phyloP scores from a whole-genome alignment of 192 early-diverging fungal genomes.

The Piromyces sp. region DNA sequence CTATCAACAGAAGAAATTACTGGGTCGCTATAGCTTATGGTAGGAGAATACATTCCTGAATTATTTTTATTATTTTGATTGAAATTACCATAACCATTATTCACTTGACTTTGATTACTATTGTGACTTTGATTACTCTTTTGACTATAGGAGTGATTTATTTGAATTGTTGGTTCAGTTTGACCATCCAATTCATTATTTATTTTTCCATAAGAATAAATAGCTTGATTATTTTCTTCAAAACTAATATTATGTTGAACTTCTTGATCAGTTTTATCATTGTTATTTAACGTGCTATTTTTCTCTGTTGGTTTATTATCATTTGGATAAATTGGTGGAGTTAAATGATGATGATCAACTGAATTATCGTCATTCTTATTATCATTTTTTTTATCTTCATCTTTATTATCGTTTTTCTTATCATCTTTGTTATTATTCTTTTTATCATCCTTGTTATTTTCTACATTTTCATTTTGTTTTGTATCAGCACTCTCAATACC shows the following conservation, averaged over 20 bases:
- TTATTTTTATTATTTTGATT: neutral
- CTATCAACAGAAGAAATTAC: neutral
- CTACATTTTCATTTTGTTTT: neutral
- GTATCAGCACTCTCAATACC: neutral
- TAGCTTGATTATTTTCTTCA: neutral
- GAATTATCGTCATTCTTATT: neutral
- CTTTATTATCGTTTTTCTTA: neutral
- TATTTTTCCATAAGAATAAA: too few relatives aligned
- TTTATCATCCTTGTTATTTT: too few relatives aligned
- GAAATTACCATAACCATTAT: neutral
- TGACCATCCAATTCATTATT: neutral
- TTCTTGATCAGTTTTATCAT: too few relatives aligned
- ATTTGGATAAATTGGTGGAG: neutral
- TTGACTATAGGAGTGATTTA: too few relatives aligned
- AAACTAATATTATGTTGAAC: too few relatives aligned
- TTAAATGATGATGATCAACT: neutral
- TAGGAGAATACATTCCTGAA: neutral
- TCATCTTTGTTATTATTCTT: neutral
- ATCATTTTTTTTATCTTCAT: neutral
- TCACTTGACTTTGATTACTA: neutral
- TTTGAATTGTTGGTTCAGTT: neutral
- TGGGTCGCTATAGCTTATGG: too few relatives aligned
- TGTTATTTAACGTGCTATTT: neutral
- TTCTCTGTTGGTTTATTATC: neutral
- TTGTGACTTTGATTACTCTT: too few relatives aligned